Base-by-base conservation (phyloP, 2,329 filamentous ascomycete genomes). In the Cladophialophora chaetospira region DNA sequence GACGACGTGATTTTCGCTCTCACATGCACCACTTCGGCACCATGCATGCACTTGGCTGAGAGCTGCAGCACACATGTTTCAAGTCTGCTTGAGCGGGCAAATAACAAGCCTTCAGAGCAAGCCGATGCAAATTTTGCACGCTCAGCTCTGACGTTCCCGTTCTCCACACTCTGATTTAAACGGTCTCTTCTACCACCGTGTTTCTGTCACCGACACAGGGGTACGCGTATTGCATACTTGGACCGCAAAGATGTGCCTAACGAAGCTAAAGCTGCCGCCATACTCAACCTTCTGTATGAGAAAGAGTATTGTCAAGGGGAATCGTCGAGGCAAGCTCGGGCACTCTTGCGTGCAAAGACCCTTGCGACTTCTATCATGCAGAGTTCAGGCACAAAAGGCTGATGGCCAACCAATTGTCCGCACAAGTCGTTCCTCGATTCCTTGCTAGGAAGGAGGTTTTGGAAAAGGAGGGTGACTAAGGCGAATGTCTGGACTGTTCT, bases 51-150 rank as follows among this genome's bases (percentile, higher is more conserved):
- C 43, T 29, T 23, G 21, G 28, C 23, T 47, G 26, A 48, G 15
- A 44, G 43, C 36, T 54, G 48, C 57, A 46, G 57, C 28, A 55
- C 31, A 35, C 46, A 58, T 58, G 58, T 58, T 61, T 58, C 59
- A 58, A 46, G 47, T 26, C 40, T 13, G 19, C 21, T 42, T 19
- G 11, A 19, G 33, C 28, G n/a, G 33, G 42, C 53, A 50, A 50
- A 45, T 40, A 26, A n/a, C n/a, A n/a, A 36, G 44, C 38, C 29
- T 13, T 31, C 29, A 13, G 17, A 19, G 28, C 25, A 46, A 35
- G 31, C 36, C n/a, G 21, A 52, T 35, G 29, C 33, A 54, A 50
- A 49, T 23, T 19, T 25, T 48, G 42, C n/a, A 44, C 38, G 31
- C 46, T 21, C 31, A 46, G 52, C 40, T 31, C 45, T 46, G 47